A percentile compares a stretch with the other conserved stretches of the same genome.
Evolutionary conservation across 1,284 basidiomycete genomes (phyloP).

Genomic region (Fomitopsis palustris): DNA sequence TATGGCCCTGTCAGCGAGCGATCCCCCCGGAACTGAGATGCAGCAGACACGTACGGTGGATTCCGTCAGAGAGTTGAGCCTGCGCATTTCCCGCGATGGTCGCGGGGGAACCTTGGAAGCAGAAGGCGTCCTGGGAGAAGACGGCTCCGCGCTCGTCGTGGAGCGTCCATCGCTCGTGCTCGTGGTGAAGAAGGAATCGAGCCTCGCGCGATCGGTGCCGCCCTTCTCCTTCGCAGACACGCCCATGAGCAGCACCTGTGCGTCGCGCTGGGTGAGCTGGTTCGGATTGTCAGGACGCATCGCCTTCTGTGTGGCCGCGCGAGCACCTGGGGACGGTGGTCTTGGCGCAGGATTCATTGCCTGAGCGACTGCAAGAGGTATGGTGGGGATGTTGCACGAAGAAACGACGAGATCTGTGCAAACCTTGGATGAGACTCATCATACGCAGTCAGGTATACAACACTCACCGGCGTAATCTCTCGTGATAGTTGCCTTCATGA

Average conservation of each 20-base stretch:
- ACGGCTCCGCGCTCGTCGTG: constrained; percentile 19
- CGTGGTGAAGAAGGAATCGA: constrained; percentile 53
- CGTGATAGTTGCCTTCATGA: constrained; percentile 98
- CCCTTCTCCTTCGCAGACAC: constrained; percentile 39
- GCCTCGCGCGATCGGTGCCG: constrained; percentile 38
- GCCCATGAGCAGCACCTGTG: constrained; percentile 78
- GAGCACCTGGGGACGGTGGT: constrained; percentile 87
- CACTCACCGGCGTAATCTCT: constrained; percentile 83
- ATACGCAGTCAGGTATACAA: neutral
- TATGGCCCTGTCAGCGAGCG: constrained; percentile 4
- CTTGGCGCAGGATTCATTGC: constrained; percentile 94
- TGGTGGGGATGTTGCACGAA: constrained; percentile 96
- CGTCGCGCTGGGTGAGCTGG: constrained; percentile 85
- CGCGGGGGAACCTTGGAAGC: constrained; percentile 45
- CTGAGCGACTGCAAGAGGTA: constrained; percentile 92
- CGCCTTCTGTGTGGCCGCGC: constrained; percentile 88
- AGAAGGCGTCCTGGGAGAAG: constrained; percentile 4
- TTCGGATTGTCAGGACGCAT: constrained; percentile 86
- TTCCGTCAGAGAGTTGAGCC: constrained; percentile 34
- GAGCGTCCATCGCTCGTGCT: constrained; percentile 31
- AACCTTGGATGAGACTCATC: neutral
- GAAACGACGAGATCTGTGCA: constrained; percentile 86
- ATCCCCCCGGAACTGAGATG: neutral
- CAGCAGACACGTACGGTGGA: constrained; percentile 25
- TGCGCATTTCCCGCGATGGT: constrained; percentile 58